Conservation (phyloP, 2,329 filamentous ascomycete genomes). For the Calycina marina region DNA sequence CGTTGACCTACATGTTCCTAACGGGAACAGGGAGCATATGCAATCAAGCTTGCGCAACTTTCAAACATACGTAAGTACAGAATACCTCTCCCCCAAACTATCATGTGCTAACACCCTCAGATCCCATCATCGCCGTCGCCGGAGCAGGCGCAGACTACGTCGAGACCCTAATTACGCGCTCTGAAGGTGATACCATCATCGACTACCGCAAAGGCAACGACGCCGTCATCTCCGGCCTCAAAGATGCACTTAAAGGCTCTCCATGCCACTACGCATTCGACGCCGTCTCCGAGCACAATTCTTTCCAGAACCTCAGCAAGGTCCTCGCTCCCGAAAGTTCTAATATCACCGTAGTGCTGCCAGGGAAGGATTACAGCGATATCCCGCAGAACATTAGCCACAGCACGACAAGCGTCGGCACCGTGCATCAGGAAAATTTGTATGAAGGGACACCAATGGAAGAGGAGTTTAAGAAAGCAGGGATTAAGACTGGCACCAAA, state of each 20-base stretch:
- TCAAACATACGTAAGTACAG: slow-evolving; percentile 39
- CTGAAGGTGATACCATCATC: slow-evolving; percentile 37
- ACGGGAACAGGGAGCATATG: slow-evolving; percentile 31
- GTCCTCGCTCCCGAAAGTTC: slow-evolving; percentile 16
- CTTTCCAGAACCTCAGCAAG: slow-evolving; percentile 16
- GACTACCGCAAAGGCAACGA: slow-evolving; percentile 39
- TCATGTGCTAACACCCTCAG: too few species aligned
- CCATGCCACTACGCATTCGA: slow-evolving; percentile 19
- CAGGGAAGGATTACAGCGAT: slow-evolving; percentile 27
- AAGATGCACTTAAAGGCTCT: slow-evolving; percentile 16
- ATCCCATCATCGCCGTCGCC: slow-evolving; percentile 43
- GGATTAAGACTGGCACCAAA: slow-evolving; percentile 12
- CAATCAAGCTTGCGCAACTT: slow-evolving; percentile 33
- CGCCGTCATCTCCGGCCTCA: slow-evolving; percentile 24
- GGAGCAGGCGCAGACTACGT: slow-evolving; percentile 33
- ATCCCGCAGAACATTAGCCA: slow-evolving; percentile 15
- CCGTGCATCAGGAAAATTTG: slow-evolving; percentile 9
- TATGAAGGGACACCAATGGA: slow-evolving; percentile 4
- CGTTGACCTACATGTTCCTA: slow-evolving; percentile 1
- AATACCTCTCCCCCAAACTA: too few species aligned
- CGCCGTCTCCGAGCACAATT: slow-evolving; percentile 17
- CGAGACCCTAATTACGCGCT: slow-evolving; percentile 30
- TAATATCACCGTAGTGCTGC: slow-evolving; percentile 28
- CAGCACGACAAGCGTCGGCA: slow-evolving; percentile 12
- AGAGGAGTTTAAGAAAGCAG: slow-evolving; percentile 9